Conservation (phyloP, 2,329 filamentous ascomycete genomes). For the Colletotrichum simmondsii region DNA sequence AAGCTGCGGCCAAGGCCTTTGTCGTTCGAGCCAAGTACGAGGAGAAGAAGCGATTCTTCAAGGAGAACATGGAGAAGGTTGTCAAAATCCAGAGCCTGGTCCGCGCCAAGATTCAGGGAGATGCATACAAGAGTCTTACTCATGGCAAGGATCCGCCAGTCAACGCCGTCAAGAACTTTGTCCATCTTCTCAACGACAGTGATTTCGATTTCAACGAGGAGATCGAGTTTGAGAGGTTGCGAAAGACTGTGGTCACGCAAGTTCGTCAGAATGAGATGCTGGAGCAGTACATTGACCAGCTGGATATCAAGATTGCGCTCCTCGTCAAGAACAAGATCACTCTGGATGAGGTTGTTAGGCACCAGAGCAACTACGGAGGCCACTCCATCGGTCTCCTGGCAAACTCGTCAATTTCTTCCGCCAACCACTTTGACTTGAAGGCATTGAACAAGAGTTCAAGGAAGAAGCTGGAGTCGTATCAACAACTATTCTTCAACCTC, state of each 20-base stretch:
- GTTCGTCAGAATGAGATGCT: conserved; percentile 97
- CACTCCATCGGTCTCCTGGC: conserved; percentile 86
- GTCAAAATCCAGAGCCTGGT: conserved; percentile 99
- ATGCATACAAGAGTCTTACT: conserved; percentile 97
- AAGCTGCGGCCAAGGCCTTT: conserved; percentile 78
- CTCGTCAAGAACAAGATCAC: conserved; percentile 99
- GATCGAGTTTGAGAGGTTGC: conserved; percentile 92
- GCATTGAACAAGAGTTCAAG: conserved; percentile 96
- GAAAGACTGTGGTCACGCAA: conserved; percentile 96
- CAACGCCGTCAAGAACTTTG: conserved; percentile 96
- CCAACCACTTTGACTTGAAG: conserved; percentile 95
- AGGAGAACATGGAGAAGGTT: conserved; percentile 98
- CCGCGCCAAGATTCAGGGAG: conserved; percentile 92
- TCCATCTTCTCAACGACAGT: conserved; percentile 96
- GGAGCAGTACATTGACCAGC: conserved; percentile 97
- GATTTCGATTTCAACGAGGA: conserved; percentile 99
- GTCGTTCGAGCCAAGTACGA: conserved; percentile 80
- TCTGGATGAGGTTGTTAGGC: conserved; percentile 94
- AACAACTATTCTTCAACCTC: conserved; percentile 96
- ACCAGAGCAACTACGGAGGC: conserved; percentile 95
- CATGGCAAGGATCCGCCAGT: conserved; percentile 97
- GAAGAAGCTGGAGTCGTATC: conserved; percentile 95
- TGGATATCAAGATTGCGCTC: conserved; percentile 98
- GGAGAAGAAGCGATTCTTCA: conserved; percentile 89
- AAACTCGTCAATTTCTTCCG: conserved; percentile 87